Conservation (phyloP, 208 protist species). For the Wallacemonas sp. region DNA sequence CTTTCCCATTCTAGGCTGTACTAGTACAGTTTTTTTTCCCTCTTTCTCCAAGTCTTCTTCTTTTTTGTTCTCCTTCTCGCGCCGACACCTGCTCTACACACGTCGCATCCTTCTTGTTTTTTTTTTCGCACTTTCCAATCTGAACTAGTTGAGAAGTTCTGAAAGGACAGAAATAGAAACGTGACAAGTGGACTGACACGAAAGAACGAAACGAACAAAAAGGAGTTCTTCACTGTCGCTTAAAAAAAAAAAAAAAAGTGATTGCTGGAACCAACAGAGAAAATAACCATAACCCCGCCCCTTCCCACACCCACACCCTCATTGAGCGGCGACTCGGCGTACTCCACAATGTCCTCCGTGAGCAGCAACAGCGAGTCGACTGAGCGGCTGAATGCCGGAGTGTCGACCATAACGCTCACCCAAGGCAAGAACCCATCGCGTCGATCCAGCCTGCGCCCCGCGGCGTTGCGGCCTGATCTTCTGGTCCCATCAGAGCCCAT, state of each 20-base stretch:
- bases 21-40: not conserved
- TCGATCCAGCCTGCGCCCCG: not conserved
- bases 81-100: not conserved
- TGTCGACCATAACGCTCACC: not conserved
- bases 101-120: no score
- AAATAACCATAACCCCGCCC: no score
- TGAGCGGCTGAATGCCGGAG: not conserved
- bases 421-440: not conserved
- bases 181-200: no score
- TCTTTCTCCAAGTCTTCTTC: not conserved
- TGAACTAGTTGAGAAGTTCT: no score
- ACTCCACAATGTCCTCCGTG: not conserved
- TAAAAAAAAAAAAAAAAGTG: constrained; percentile 2
- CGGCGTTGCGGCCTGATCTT: not conserved
- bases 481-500: not conserved
- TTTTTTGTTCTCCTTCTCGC: not conserved
- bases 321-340: not conserved
- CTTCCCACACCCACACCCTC: not conserved
- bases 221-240: no score
- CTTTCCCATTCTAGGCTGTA: no score
- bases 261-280: no score
- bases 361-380: constrained; percentile 8
- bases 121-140: no score
- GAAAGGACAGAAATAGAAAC: no score
- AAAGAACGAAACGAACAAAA: no score